Evolutionary conservation across 2,329 filamentous ascomycete genomes (phyloP).

Genomic region (Colletotrichum tamarilloi): DNA sequence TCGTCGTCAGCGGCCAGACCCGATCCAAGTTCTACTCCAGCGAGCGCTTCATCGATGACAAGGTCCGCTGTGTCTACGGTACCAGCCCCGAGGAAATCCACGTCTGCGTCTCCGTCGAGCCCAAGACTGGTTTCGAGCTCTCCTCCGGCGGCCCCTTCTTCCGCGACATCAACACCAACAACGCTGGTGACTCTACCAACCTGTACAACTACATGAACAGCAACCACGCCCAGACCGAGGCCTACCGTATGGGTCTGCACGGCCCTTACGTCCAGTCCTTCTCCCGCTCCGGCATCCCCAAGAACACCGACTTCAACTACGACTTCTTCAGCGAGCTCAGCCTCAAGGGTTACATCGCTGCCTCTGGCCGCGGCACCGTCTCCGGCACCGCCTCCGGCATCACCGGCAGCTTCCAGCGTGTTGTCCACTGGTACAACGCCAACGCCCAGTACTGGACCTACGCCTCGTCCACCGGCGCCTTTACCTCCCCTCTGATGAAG

Average conservation of each 20-base stretch:
- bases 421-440: constrained; percentile 74
- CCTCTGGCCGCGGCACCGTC: constrained; percentile 67
- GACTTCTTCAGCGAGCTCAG: constrained; percentile 70
- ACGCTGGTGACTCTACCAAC: constrained; percentile 65
- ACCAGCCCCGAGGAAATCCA: constrained; percentile 57
- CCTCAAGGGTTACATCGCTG: constrained; percentile 68
- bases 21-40: constrained; percentile 78
- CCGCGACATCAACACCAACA: constrained; percentile 74
- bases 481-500: constrained; percentile 74
- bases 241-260: constrained; percentile 70
- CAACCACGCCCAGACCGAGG: constrained; percentile 71
- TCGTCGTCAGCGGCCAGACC: constrained; percentile 69
- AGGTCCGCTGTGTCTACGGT: constrained; percentile 70
- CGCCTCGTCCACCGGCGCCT: constrained; percentile 63
- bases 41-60: constrained; percentile 76
- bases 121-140: constrained; percentile 60
- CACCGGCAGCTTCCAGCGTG: constrained; percentile 60
- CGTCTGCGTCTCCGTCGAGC: constrained; percentile 68
- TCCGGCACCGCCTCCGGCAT: constrained; percentile 71
- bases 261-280: constrained; percentile 74
- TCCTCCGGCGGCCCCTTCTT: constrained; percentile 76
- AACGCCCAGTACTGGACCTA: constrained; percentile 74
- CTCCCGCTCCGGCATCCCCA: constrained; percentile 66
- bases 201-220: constrained; percentile 79
- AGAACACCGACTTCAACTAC: constrained; percentile 58